A percentile compares a stretch with the other conserved stretches of the same genome.
Evolutionary conservation across 352 stramenopile species (phyloP).

Genomic region (Phytopythium helicoides): DNA sequence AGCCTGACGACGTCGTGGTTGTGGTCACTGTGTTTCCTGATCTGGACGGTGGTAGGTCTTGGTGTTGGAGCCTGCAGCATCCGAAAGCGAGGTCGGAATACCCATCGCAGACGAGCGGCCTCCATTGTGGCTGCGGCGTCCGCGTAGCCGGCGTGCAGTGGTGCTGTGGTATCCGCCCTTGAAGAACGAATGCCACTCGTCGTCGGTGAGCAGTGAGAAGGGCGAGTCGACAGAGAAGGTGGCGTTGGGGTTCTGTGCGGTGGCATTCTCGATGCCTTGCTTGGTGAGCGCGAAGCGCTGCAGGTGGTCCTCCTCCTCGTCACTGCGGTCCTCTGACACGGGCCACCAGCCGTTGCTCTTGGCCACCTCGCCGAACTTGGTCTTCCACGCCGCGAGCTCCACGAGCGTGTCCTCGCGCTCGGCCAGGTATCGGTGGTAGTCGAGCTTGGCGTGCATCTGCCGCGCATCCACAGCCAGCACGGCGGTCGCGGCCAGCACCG

Average conservation of each 20-base stretch:
- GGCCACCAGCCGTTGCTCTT: constrained; percentile 27
- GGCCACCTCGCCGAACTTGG: constrained; percentile 13
- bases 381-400: constrained; percentile 49
- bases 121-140: constrained; percentile 11
- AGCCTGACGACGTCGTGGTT: constrained; percentile 18
- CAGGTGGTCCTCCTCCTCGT: constrained; percentile 33
- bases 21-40: constrained; percentile 16
- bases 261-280: constrained; percentile 26
- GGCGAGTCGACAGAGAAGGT: constrained; percentile 49
- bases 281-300: constrained; percentile 55
- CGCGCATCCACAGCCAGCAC: too few relatives aligned
- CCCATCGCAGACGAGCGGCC: constrained; percentile 5
- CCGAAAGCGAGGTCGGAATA: not conserved
- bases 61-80: constrained; percentile 3
- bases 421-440: constrained; percentile 53
- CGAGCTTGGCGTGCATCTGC: too few relatives aligned
- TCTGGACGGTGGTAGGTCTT: constrained; percentile 13
- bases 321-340: constrained; percentile 21
- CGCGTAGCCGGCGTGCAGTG: constrained; percentile 15
- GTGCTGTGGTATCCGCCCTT: too few relatives aligned
- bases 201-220: constrained; percentile 52
- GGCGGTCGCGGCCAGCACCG: too few relatives aligned
- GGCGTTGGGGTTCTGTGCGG: constrained; percentile 37
- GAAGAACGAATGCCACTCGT: too few relatives aligned
- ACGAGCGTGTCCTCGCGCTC: constrained; percentile 33